phyloP scores from a whole-genome alignment of 2,329 filamentous ascomycete species.

The Dryadomyces sulphureus region DNA sequence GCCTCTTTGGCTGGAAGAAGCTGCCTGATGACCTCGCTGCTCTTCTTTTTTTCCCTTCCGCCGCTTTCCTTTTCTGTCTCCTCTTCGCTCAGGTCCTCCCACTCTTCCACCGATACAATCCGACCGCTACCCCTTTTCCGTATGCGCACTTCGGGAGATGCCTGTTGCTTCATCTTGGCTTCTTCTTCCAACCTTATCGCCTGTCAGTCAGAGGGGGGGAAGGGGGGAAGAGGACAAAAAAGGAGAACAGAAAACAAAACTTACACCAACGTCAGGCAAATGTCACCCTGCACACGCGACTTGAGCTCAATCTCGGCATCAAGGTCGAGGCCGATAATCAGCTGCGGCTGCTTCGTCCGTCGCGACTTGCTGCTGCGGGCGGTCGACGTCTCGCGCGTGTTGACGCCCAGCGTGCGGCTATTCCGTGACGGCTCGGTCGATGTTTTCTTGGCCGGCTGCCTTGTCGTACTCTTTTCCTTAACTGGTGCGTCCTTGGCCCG shows the following conservation, averaged over 20 bases:
- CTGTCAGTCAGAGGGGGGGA: background rate
- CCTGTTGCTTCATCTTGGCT: constrained; percentile 1
- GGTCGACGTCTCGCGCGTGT: background rate
- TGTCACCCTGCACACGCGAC: constrained; percentile 63
- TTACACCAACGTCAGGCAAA: constrained; percentile 58
- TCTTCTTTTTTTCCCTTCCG: background rate
- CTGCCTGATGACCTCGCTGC: background rate
- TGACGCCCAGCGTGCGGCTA: background rate
- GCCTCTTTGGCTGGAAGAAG: background rate
- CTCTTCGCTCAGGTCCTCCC: background rate
- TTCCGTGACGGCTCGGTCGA: background rate
- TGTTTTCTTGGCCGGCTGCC: background rate
- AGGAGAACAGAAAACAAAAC: constrained; percentile 8
- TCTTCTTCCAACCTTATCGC: constrained; percentile 7
- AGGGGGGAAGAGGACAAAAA: background rate
- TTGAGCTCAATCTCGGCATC: constrained; percentile 67
- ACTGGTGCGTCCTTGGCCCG: background rate
- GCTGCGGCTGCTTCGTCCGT: constrained; percentile 8
- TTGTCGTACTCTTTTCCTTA: background rate
- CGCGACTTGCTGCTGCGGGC: background rate
- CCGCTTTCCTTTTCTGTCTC: background rate
- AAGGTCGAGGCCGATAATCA: constrained; percentile 36
- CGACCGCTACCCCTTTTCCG: constrained; percentile 3
- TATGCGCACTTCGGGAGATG: constrained; percentile 8
- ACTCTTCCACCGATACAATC: constrained; percentile 4